Base-by-base conservation (phyloP, 306 rosid species). In the Phaseolus lunatus region DNA sequence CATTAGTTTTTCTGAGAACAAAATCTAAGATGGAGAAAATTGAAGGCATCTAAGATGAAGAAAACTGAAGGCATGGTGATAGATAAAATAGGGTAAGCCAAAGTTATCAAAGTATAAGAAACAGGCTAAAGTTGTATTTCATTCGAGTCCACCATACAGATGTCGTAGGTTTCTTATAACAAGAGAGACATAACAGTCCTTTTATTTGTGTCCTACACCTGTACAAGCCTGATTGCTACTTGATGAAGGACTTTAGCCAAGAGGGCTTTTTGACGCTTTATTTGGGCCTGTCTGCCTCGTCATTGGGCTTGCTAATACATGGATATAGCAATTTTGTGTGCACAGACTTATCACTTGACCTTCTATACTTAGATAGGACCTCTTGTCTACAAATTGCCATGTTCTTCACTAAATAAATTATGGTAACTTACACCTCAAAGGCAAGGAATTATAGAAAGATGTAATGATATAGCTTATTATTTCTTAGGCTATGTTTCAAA, bases 291-390 rank as follows among this genome's bases (percentile, higher is more conserved):
- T 37, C 43, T 8, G 11, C 43, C 44, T 39, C 44, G 3, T 39
- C 44, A 39, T 39, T 9, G 44, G 44, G 44, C 44, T 9, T 39
- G 44, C 13, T 39, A 39, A 39, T 13, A 39, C 4, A 39, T 59
- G 19, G 19, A 9, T 57, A 5, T 33, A 61, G 45, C 37, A 18
- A 24, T 41, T 58, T 41, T 9, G 8, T 47, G 33, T 54, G 59
- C 67, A 26, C 14, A 57, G 69, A 39, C 56, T 24, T 79, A n/a
- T 63, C 26, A 41, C 15, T 53, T 67, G 59, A 39, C 81, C 58
- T 13, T 56, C 45, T 19, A 47, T 29, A 22, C 9, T 31, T 44
- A 31, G n/a, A n/a, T n/a, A n/a, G 70, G 70, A 24, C 58, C 22
- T 44, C 49, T 13, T 59, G 72, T 79, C 56, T 59, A 48, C 18